Conservation (phyloP, 2,329 filamentous ascomycete species). For the Colletotrichum chlorophyti region DNA sequence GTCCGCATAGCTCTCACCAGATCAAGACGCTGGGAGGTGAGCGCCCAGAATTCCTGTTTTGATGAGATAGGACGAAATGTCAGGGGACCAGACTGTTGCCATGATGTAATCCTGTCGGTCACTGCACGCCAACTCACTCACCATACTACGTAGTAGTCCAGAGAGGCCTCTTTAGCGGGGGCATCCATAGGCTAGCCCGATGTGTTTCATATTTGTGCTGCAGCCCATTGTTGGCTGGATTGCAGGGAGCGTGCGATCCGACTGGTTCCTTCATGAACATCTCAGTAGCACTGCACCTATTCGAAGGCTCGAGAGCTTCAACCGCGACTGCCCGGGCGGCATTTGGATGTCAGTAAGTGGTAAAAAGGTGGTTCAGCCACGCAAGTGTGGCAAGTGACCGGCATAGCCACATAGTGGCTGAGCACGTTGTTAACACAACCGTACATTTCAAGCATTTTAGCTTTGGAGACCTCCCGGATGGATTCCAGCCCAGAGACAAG, state of each 20-base stretch:
- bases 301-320: neutral
- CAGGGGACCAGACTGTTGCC: slow-evolving; percentile 20
- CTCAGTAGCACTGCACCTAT: neutral
- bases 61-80: too few relatives aligned
- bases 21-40: too few relatives aligned
- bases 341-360: neutral
- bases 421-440: too few relatives aligned
- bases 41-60: slow-evolving; percentile 28
- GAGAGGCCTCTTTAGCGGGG: slow-evolving; percentile 26
- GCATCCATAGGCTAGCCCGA: slow-evolving; percentile 7
- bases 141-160: neutral
- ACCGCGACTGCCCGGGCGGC: neutral
- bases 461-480: slow-evolving; percentile 12
- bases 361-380: neutral
- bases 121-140: slow-evolving; percentile 23
- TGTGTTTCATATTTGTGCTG: slow-evolving; percentile 20
- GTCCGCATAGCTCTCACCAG: too few relatives aligned
- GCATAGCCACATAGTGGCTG: slow-evolving; percentile 18
- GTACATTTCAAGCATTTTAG: too few relatives aligned
- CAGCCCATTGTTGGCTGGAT: slow-evolving; percentile 1
- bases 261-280: neutral
- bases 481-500: neutral
- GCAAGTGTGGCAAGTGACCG: slow-evolving; percentile 6
- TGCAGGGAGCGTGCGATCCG: slow-evolving; percentile 2
- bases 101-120: slow-evolving; percentile 29